Percentiles rank a stretch among this genome's conserved stretches.
Conservation (phyloP, 768 basidiomycete species). For the Dioszegia aurantiaca region DNA sequence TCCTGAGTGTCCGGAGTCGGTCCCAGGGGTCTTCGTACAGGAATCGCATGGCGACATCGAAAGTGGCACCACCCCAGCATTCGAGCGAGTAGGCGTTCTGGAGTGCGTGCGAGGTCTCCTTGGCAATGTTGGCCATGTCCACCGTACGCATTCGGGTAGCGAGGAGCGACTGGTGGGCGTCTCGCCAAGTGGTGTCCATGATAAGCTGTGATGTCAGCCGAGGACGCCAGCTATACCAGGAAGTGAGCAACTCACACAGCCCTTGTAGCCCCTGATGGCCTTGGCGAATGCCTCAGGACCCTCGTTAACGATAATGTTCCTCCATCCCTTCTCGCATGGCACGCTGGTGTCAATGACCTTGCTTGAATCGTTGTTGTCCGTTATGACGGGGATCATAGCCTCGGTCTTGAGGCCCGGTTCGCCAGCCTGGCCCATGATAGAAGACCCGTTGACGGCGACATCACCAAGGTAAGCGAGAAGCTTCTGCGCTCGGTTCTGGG, state of each 20-base stretch:
- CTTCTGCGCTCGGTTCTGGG: conserved; percentile 97
- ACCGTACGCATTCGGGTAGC: conserved; percentile 93
- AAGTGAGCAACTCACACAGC: conserved; percentile 68
- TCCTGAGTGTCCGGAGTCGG: conserved; percentile 84
- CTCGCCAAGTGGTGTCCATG: conserved; percentile 92
- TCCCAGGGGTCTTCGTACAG: conserved; percentile 99
- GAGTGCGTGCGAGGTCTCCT: conserved; percentile 91
- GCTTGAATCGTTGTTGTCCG: conserved; percentile 69
- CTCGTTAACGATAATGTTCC: conserved; percentile 96
- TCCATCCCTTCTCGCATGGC: conserved; percentile 89
- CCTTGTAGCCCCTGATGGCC: conserved; percentile 93
- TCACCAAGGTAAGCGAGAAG: conserved; percentile 95
- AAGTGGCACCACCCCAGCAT: conserved; percentile 99
- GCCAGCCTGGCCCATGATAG: conserved; percentile 93
- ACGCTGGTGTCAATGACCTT: conserved; percentile 72
- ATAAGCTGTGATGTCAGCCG: conserved; percentile 36
- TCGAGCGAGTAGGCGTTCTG: conserved; percentile 94
- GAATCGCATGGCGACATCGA: conserved; percentile 99
- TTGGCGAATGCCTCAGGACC: conserved; percentile 98
- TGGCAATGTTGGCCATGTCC: conserved; percentile 98
- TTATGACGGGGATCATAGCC: conserved; percentile 74
- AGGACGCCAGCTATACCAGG: neutral
- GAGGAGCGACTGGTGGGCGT: conserved; percentile 95
- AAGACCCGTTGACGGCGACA: conserved; percentile 94
- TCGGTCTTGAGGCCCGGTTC: conserved; percentile 93